Percentiles rank a stretch among this genome's conserved stretches.
Conservation (phyloP, 176 grass and related monocot species). For the Echinochloa phyllopogon region DNA sequence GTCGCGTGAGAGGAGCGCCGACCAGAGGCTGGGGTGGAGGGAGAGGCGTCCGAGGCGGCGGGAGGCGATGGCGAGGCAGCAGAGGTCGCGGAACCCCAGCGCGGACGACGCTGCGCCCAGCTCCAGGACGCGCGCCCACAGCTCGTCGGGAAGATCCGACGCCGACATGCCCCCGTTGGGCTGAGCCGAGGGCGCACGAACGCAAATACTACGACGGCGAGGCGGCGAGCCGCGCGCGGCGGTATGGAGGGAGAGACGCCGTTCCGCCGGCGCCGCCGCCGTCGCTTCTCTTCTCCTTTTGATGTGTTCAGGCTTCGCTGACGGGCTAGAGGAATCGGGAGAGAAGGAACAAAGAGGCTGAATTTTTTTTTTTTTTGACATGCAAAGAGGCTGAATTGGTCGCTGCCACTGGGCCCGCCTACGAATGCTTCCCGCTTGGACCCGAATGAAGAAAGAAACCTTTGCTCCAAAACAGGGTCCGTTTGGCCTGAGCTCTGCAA, state of each 20-base stretch:
- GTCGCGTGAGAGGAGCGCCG: conserved; percentile 67
- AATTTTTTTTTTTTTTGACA: no score
- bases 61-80: conserved; percentile 79
- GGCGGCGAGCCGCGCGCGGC: background rate
- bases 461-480: no score
- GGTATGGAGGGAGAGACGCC: background rate
- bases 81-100: conserved; percentile 83
- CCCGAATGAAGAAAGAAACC: background rate
- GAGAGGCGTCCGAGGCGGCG: conserved; percentile 79
- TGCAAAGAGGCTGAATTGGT: background rate
- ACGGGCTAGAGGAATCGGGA: conserved; percentile 7
- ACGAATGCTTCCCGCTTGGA: background rate
- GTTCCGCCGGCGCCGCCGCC: background rate
- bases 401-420: background rate
- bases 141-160: conserved; percentile 75
- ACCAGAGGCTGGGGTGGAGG: conserved; percentile 62
- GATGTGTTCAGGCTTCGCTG: background rate
- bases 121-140: conserved; percentile 84
- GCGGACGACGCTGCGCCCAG: conserved; percentile 59
- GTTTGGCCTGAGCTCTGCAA: background rate
- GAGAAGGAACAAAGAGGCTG: background rate
- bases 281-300: background rate
- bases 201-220: background rate
- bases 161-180: conserved; percentile 28
- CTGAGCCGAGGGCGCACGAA: background rate